Evolutionary conservation across 2,329 filamentous ascomycete genomes (phyloP).

Genomic region (Thermomyces lanuginosus): DNA sequence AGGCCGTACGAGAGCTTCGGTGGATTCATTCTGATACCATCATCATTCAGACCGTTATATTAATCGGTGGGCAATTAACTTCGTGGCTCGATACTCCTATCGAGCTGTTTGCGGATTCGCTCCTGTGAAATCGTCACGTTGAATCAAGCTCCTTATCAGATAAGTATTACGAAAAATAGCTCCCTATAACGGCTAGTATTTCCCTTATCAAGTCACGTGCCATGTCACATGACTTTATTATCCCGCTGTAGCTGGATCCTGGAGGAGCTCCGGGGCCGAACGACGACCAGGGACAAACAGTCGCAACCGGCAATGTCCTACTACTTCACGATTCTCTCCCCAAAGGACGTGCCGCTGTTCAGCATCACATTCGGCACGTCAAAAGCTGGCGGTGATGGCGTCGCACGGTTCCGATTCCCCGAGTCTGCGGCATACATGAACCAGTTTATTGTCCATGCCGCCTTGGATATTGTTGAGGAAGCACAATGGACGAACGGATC

Average conservation of each 20-base stretch:
- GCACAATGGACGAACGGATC: constrained; percentile 80
- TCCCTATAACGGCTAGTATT: background rate
- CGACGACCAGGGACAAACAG: constrained; percentile 11
- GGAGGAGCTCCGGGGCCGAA: too few species aligned
- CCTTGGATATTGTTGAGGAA: constrained; percentile 89
- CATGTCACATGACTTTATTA: too few species aligned
- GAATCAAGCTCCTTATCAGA: too few species aligned
- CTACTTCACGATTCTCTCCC: constrained; percentile 94
- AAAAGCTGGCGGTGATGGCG: constrained; percentile 85
- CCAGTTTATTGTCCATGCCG: constrained; percentile 91
- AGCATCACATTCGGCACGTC: constrained; percentile 95
- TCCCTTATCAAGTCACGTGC: background rate
- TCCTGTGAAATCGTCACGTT: too few species aligned
- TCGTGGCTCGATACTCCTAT: too few species aligned
- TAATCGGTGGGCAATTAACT: too few species aligned
- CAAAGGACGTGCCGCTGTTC: constrained; percentile 89
- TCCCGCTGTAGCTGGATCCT: too few species aligned
- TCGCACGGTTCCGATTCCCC: constrained; percentile 74
- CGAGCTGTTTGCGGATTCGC: too few species aligned
- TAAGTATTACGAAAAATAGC: too few species aligned
- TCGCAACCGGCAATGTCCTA: constrained; percentile 58
- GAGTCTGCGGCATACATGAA: constrained; percentile 86
- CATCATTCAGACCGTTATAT: too few species aligned
- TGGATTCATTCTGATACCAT: too few species aligned
- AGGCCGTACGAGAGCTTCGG: constrained; percentile 28